Evolutionary conservation across 108 stramenopile genomes (phyloP).

Genomic region (Bacterosira constricta): DNA sequence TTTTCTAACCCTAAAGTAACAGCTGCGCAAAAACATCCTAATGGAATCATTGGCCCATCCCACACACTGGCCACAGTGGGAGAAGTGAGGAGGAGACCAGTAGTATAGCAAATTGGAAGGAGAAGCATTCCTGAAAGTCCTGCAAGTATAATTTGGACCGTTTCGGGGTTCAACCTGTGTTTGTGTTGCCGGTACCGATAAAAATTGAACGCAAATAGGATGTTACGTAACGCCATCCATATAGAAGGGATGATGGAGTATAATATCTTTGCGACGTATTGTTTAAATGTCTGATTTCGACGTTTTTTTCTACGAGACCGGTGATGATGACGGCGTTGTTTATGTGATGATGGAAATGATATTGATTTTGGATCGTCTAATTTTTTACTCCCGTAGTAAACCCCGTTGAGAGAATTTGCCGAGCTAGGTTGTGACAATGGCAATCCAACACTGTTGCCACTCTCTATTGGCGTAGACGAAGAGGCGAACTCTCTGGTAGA

Average conservation of each 20-base stretch:
- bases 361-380: too few species aligned
- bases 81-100: conserved; percentile 33
- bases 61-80: conserved; percentile 41
- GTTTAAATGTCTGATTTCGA: background rate
- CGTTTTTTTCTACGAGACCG: conserved; percentile 7
- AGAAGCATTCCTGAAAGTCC: conserved; percentile 38
- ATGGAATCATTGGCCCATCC: conserved; percentile 49
- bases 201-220: background rate
- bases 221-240: background rate
- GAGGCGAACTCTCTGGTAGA: background rate
- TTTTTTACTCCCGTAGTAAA: too few species aligned
- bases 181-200: background rate
- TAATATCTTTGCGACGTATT: background rate
- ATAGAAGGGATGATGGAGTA: background rate
- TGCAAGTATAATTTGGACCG: conserved; percentile 25
- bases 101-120: conserved; percentile 28
- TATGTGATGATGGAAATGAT: background rate
- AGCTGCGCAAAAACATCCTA: conserved; percentile 30
- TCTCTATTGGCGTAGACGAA: conserved; percentile 2
- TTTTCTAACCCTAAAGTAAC: conserved; percentile 34
- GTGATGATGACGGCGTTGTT: background rate
- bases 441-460: conserved; percentile 14
- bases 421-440: conserved; percentile 6
- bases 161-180: conserved; percentile 17
- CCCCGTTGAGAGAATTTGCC: too few species aligned